These are phyloP conservation scores for Aotearoamyces nothofagi DNA, from an alignment of 2,329 filamentous ascomycete species.

Conservation along the genomic window DNA sequence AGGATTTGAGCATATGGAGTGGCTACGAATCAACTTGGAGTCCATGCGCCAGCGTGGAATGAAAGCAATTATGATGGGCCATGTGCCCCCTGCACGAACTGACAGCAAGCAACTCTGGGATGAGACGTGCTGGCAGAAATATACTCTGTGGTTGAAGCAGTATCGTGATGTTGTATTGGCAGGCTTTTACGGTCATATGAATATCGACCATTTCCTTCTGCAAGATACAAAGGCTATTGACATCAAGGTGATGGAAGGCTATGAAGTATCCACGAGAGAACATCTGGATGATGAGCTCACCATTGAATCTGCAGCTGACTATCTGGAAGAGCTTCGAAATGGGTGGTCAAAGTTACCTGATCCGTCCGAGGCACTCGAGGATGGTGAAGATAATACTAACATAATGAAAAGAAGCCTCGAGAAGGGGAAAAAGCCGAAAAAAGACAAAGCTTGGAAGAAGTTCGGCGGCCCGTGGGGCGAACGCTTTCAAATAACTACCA, in stretches of 20 bases:
- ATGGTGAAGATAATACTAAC: slow-evolving; percentile 15
- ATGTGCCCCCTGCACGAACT: slow-evolving; percentile 83
- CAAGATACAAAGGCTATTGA: slow-evolving; percentile 72
- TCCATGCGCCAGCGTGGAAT: slow-evolving; percentile 69
- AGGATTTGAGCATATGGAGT: slow-evolving; percentile 90
- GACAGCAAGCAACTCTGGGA: slow-evolving; percentile 81
- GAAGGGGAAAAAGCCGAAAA: slow-evolving; percentile 30
- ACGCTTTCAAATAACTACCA: slow-evolving; percentile 66
- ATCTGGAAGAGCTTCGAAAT: slow-evolving; percentile 62
- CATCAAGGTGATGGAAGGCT: slow-evolving; percentile 28
- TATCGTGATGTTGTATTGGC: slow-evolving; percentile 80
- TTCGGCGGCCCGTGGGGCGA: slow-evolving; percentile 75
- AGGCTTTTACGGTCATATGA: slow-evolving; percentile 88
- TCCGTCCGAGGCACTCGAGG: slow-evolving; percentile 9
- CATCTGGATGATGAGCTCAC: slow-evolving; percentile 39
- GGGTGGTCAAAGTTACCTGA: slow-evolving; percentile 65
- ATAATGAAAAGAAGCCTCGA: slow-evolving; percentile 31
- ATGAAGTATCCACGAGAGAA: slow-evolving; percentile 18
- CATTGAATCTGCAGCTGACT: slow-evolving; percentile 55
- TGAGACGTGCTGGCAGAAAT: slow-evolving; percentile 97
- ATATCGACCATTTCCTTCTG: slow-evolving; percentile 91
- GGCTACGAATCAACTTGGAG: slow-evolving; percentile 80
- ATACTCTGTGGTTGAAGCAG: slow-evolving; percentile 76
- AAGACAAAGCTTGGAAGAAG: slow-evolving; percentile 40
- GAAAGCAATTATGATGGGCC: slow-evolving; percentile 89